phyloP scores from a whole-genome alignment of 2,329 filamentous ascomycete species.

The Fusarium nanum region DNA sequence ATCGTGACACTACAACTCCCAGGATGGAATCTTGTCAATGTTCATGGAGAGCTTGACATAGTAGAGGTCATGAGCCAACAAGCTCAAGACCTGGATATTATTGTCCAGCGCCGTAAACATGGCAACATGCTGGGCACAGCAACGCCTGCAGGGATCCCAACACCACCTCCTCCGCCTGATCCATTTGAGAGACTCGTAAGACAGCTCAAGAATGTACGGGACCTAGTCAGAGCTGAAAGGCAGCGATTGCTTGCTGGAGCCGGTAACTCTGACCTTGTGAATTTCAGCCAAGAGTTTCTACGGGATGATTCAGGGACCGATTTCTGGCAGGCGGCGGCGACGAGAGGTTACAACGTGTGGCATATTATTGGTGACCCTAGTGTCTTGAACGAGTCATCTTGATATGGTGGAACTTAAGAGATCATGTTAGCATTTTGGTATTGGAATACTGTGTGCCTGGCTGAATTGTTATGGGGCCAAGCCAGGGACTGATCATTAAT shows the following conservation, averaged over 20 bases:
- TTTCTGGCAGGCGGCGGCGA: slow-evolving; percentile 44
- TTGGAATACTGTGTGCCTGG: background rate
- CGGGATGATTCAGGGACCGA: slow-evolving; percentile 43
- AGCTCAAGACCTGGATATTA: slow-evolving; percentile 46
- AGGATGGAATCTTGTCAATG: slow-evolving; percentile 58
- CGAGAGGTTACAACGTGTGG: slow-evolving; percentile 43
- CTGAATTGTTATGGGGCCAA: background rate
- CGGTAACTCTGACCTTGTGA: slow-evolving; percentile 31
- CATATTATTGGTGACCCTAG: slow-evolving; percentile 45
- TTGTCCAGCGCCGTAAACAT: slow-evolving; percentile 48
- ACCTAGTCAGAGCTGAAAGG: slow-evolving; percentile 49
- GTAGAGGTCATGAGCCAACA: slow-evolving; percentile 45
- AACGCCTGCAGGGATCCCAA: slow-evolving; percentile 13
- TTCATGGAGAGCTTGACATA: slow-evolving; percentile 52
- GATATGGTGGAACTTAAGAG: background rate
- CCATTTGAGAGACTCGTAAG: slow-evolving; percentile 50
- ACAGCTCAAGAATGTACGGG: slow-evolving; percentile 48
- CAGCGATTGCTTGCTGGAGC: slow-evolving; percentile 42
- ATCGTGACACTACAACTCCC: slow-evolving; percentile 59
- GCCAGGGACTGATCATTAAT: background rate
- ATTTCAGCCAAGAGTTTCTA: slow-evolving; percentile 41
- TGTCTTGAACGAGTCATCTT: slow-evolving; percentile 37
- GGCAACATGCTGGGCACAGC: slow-evolving; percentile 38
- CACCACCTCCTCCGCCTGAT: slow-evolving; percentile 43
- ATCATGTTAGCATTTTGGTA: background rate